phyloP scores from a whole-genome alignment of 139 green algal species.

The Protoeuglena noctilucae region DNA sequence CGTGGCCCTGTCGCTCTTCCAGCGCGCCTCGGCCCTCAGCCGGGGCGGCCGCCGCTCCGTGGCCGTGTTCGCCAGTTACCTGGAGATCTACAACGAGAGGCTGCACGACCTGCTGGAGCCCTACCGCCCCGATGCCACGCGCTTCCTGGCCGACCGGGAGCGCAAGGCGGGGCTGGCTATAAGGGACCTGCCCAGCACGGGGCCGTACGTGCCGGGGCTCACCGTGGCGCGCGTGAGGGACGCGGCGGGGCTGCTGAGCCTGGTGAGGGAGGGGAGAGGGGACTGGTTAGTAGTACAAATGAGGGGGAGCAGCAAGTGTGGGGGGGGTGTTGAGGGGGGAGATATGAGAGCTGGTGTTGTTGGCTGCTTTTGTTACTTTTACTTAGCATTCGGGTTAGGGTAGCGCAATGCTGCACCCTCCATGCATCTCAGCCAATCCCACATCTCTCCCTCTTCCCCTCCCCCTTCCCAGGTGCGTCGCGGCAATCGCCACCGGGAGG shows the following conservation, averaged over 20 bases:
- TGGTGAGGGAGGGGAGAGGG: too few species aligned
- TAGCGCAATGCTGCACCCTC: too few species aligned
- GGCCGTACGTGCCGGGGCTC: not conserved
- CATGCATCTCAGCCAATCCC: too few species aligned
- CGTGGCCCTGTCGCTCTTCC: conserved; percentile 33
- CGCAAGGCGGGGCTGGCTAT: conserved; percentile 13
- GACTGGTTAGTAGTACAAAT: too few species aligned
- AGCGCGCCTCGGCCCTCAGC: conserved; percentile 10
- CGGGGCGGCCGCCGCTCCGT: conserved; percentile 3
- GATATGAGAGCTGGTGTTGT: too few species aligned
- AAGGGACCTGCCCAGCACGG: not conserved
- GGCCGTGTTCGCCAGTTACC: conserved; percentile 20
- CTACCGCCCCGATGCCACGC: conserved; percentile 25
- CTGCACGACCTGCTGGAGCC: conserved; percentile 52
- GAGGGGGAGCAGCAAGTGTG: too few species aligned
- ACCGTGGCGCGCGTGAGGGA: not conserved
- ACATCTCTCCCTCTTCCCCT: too few species aligned
- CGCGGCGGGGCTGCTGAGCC: not conserved
- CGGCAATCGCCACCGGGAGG: conserved; percentile 10
- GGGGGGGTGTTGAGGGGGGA: too few species aligned
- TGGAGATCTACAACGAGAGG: conserved; percentile 62
- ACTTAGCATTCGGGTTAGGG: too few species aligned
- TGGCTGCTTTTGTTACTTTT: too few species aligned
- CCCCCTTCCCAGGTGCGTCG: too few species aligned
- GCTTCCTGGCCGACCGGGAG: conserved; percentile 19